These are phyloP conservation scores for Tetrapisispora nanseiensis DNA, from an alignment of 805 yeast genomes.

Conservation along the genomic window DNA sequence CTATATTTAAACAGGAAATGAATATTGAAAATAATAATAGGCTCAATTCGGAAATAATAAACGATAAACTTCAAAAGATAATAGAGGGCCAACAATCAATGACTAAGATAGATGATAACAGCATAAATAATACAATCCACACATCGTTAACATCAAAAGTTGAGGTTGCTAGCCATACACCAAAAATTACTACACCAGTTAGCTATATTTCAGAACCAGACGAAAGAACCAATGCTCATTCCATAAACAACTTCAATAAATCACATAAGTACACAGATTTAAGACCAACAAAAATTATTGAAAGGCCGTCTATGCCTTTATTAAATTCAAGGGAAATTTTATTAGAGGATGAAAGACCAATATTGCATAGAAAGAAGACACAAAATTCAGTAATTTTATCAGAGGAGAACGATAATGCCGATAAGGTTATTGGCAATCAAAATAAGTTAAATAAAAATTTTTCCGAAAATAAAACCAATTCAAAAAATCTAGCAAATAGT, in stretches of 20 bases:
- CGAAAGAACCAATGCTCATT: not conserved
- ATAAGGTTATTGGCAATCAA: not conserved
- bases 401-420: not conserved
- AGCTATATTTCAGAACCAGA: not conserved
- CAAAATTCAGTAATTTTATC: not conserved
- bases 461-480: not conserved
- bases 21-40: not conserved
- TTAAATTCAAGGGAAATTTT: constrained; percentile 22
- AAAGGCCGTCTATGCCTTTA: constrained; percentile 17
- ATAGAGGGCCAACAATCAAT: not conserved
- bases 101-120: not conserved
- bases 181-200: not conserved
- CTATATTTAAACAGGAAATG: not conserved
- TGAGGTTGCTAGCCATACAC: not conserved
- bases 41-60: not conserved
- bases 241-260: not conserved
- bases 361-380: not conserved
- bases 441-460: not conserved
- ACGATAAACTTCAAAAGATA: not conserved
- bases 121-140: not conserved
- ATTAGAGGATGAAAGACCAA: constrained; percentile 11
- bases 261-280: not conserved
- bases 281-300: constrained; percentile 13
- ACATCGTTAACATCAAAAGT: not conserved
- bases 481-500: not conserved